Evolutionary conservation across 495 filamentous ascomycete genomes (phyloP).

Genomic region (Xylaria curta): DNA sequence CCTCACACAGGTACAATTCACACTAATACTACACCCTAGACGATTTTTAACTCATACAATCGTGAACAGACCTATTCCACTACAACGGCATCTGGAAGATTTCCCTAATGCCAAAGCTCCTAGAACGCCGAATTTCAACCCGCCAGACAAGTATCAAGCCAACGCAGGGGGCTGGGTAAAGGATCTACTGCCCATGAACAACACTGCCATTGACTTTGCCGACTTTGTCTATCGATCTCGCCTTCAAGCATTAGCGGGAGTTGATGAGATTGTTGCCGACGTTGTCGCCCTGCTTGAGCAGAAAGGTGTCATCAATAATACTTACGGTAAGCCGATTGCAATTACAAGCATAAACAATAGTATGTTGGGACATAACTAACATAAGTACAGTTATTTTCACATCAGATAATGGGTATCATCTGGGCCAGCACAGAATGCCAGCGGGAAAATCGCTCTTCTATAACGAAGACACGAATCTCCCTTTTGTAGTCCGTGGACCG

Average conservation of each 20-base stretch:
- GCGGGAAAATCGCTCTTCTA: conserved; percentile 64
- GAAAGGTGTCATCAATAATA: conserved; percentile 57
- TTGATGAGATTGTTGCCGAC: conserved; percentile 63
- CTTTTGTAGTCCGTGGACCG: conserved; percentile 58
- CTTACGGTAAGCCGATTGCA: conserved; percentile 28
- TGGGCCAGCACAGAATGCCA: conserved; percentile 64
- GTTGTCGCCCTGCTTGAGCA: conserved; percentile 54
- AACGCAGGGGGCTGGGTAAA: conserved; percentile 58
- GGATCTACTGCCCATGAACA: conserved; percentile 55
- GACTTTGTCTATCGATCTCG: conserved; percentile 59
- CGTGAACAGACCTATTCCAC: not conserved
- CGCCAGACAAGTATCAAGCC: conserved; percentile 43
- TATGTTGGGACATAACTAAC: not conserved
- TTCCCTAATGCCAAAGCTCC: conserved; percentile 45
- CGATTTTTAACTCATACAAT: not conserved
- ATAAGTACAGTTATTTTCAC: conserved; percentile 56
- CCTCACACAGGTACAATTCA: conserved; percentile 45
- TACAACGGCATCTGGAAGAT: conserved; percentile 37
- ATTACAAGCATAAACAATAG: not conserved
- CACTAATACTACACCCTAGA: not conserved
- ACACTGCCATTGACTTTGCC: conserved; percentile 35
- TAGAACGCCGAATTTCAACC: conserved; percentile 41
- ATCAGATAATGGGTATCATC: conserved; percentile 67
- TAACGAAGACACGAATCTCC: conserved; percentile 66
- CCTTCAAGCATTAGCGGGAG: conserved; percentile 58